Base-by-base conservation (phyloP, 129 eudicot genomes). In the Ambrosia trifida region DNA sequence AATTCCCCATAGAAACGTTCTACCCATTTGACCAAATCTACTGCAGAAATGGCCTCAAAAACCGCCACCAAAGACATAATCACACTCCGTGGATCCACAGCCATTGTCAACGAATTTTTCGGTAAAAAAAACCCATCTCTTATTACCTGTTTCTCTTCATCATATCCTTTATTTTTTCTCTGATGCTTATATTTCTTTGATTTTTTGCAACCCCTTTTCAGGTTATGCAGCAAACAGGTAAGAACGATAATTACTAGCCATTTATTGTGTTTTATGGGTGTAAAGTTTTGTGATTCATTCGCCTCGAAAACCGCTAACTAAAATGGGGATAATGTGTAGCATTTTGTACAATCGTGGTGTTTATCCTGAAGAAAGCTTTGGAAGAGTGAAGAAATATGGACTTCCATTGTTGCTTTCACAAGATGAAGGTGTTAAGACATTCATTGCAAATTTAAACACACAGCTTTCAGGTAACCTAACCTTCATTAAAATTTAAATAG, bases 201-300 rank as follows among this genome's bases (percentile, higher is more conserved):
- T 75, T 33, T 54, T 54, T 6, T 75, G 57, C 43, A 30, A 75
- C 66, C 44, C 96, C 31, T 50, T 83, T 78, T 70, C 90, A 92
- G 98, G 98, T 57, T 93, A 93, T 83, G 96, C 98, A n/a, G 96
- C 98, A 7, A 93, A 93, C 79, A 89, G 97, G 97, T 91, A 45
- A 76, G 64, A 0, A 24, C 28, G 28, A 24, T 0, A 69, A 54
- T 9, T 43, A 18, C 47, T 52, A 47, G 50, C 19, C 66, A 53
- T 64, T 16, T 66, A 32, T 16, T 6, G 17, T 50, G 17, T 50
- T 92, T 45, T 78, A 16, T n/a, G 0, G 44, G 51, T 14, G 63
- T 56, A 16, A 62, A 9, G 11, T 6, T 51, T 75, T 62, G 28
- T 53, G 59, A 28, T 10, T 66, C 70, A 28, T 10, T 66, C 70